phyloP scores from a whole-genome alignment of 2,329 filamentous ascomycete genomes.

The Alternaria panax region DNA sequence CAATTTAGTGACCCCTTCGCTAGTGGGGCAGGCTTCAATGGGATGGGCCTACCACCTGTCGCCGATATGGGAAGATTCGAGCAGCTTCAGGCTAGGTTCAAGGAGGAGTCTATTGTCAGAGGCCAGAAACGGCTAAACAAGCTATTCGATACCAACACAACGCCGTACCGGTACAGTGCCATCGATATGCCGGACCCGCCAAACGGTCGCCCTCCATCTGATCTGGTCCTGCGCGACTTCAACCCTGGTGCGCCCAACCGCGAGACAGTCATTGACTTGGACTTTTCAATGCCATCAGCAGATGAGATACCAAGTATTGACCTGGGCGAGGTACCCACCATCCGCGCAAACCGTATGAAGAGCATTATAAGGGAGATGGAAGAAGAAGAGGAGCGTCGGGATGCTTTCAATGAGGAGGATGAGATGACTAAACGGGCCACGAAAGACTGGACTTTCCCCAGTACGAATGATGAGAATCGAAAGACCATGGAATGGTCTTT shows the following conservation, averaged over 20 bases:
- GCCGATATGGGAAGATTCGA: slow-evolving; percentile 44
- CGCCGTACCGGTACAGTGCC: slow-evolving; percentile 66
- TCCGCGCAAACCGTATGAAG: slow-evolving; percentile 63
- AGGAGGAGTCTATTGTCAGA: slow-evolving; percentile 64
- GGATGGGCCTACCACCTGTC: slow-evolving; percentile 48
- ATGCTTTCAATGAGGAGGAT: slow-evolving; percentile 38
- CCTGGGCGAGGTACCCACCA: slow-evolving; percentile 61
- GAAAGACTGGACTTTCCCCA: slow-evolving; percentile 64
- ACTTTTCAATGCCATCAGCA: slow-evolving; percentile 56
- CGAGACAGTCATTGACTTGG: slow-evolving; percentile 65
- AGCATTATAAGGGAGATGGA: slow-evolving; percentile 54
- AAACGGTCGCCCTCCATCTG: slow-evolving; percentile 58
- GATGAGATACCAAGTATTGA: slow-evolving; percentile 52
- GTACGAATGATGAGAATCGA: slow-evolving; percentile 51
- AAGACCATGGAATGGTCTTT: slow-evolving; percentile 65
- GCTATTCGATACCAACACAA: slow-evolving; percentile 63
- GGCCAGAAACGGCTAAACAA: slow-evolving; percentile 65
- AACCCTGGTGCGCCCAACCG: slow-evolving; percentile 53
- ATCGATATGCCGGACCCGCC: slow-evolving; percentile 54
- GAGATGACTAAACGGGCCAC: slow-evolving; percentile 50
- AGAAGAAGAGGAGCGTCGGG: slow-evolving; percentile 50
- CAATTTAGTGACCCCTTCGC: slow-evolving; percentile 57
- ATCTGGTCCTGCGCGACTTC: slow-evolving; percentile 61
- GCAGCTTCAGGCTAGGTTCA: slow-evolving; percentile 58
- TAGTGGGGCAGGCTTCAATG: slow-evolving; percentile 40